phyloP scores from a whole-genome alignment of 23 red algal genomes.

The Pyropia yezoensis region DNA sequence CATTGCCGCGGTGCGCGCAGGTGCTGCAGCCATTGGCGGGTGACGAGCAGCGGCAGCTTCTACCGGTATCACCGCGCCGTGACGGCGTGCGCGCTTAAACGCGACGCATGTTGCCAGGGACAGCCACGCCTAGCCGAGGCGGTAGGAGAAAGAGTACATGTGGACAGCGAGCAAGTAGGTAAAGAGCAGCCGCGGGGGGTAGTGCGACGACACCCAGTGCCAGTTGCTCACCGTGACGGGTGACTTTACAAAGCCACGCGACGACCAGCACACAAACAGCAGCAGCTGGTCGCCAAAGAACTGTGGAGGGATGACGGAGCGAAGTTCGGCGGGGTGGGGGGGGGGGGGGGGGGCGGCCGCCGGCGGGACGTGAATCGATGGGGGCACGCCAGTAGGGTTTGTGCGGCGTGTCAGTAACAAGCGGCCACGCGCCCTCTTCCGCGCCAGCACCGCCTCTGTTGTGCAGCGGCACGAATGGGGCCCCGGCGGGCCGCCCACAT shows the following conservation, averaged over 20 bases:
- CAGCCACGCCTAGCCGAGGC: conserved; percentile 80
- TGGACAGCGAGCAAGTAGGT: conserved; percentile 92
- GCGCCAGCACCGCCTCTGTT: no score
- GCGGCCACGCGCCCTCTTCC: no score
- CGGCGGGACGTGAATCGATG: no score
- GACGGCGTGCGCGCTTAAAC: conserved; percentile 84
- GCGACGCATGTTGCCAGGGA: conserved; percentile 65
- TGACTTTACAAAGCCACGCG: conserved; percentile 80
- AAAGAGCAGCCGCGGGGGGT: conserved; percentile 72
- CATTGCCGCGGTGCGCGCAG: no score
- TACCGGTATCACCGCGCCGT: conserved; percentile 57
- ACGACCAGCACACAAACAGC: conserved; percentile 71
- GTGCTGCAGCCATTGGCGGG: no score
- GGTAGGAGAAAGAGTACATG: conserved; percentile 97
- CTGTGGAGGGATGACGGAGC: neutral
- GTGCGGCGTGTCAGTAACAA: no score
- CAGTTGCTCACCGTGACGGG: conserved; percentile 58
- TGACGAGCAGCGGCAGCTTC: conserved; percentile 36
- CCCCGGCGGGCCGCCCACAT: no score
- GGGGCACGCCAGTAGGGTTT: no score
- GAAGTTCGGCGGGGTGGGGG: no score
- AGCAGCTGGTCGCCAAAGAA: conserved; percentile 81
- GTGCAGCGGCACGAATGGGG: no score
- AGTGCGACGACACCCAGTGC: conserved; percentile 47
- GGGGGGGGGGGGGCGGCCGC: no score